A percentile compares a stretch with the other conserved stretches of the same genome.
These are phyloP conservation scores for Prunus mongolica DNA, from an alignment of 306 rosid species.

Conservation along the genomic window DNA sequence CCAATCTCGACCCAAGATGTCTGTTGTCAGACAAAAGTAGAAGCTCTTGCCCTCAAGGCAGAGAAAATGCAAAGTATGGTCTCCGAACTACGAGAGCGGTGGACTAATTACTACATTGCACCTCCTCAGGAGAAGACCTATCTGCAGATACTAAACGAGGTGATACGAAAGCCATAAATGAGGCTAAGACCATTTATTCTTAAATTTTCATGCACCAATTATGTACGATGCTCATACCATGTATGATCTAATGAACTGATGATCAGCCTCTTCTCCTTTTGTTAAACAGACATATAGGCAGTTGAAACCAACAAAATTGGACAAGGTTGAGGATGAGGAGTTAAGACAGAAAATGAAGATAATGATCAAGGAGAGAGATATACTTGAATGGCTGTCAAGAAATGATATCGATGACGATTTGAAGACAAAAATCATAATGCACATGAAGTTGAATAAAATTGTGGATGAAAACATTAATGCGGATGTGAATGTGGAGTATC, in stretches of 20 bases:
- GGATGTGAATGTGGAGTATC: constrained; percentile 12
- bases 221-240: no score
- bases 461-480: constrained; percentile 10
- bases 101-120: neutral
- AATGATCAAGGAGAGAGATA: neutral
- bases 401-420: neutral
- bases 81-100: neutral
- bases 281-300: no score
- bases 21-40: neutral
- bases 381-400: constrained; percentile 5
- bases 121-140: no score
- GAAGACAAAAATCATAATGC: constrained; percentile 7
- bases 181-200: no score
- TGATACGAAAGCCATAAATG: no score
- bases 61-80: neutral
- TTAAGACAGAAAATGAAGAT: neutral
- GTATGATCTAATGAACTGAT: no score
- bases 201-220: no score
- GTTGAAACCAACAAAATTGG: neutral
- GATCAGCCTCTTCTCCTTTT: no score
- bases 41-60: neutral
- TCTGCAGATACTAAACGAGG: no score
- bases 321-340: constrained; percentile 8
- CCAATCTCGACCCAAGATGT: no score
- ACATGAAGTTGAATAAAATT: neutral